Base-by-base conservation (phyloP, 2,329 filamentous ascomycete species). In the Aureobasidium sp. region DNA sequence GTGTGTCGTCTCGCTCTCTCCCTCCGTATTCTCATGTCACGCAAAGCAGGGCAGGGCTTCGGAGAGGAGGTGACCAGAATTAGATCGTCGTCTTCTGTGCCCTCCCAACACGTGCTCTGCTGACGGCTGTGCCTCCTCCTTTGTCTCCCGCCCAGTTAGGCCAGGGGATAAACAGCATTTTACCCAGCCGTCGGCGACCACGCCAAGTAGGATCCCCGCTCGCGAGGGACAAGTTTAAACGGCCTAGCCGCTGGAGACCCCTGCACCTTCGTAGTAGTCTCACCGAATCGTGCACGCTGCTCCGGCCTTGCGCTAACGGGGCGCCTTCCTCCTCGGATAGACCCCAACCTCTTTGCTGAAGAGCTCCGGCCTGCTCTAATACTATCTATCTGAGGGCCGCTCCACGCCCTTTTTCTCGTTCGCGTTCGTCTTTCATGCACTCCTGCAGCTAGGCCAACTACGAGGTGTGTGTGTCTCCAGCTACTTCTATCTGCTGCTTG, bases 271-370 rank as follows among this genome's bases (percentile, higher is more conserved):
- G 15, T 40, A 61, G 15, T 40, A 61, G 49, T 56, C 60, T 54
- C 48, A 61, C 60, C 60, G 60, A 60, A 31, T 61, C 60, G 60
- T 53, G 60, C 49, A 56, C 48, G 49, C 58, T 61, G 48, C 49
- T 53, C 58, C 58, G 58, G 58, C 58, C 60, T 61, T 61, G 60
- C 60, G 60, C 60, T 61, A 61, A 61, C 60, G 60, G 60, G n/a
- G 60, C 60, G 49, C 60, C 60, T 56, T 61, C 60, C 40, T 61
- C 60, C 60, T 61, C 60, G 60, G 60, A 61, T 61, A 48, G 60
- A 61, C 60, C 60, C 60, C 60, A 61, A 61, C 60, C 60, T 61
- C 60, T 61, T 53, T 54, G 57, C 53, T 45, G 40, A 27, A 48
- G 44, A 61, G 49, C 49, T 61, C 49, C 60, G 48, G 60, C 49